A percentile compares a stretch with the other conserved stretches of the same genome.
phyloP scores from a whole-genome alignment of 176 grass and related monocot species.

The Oryza officinalis region DNA sequence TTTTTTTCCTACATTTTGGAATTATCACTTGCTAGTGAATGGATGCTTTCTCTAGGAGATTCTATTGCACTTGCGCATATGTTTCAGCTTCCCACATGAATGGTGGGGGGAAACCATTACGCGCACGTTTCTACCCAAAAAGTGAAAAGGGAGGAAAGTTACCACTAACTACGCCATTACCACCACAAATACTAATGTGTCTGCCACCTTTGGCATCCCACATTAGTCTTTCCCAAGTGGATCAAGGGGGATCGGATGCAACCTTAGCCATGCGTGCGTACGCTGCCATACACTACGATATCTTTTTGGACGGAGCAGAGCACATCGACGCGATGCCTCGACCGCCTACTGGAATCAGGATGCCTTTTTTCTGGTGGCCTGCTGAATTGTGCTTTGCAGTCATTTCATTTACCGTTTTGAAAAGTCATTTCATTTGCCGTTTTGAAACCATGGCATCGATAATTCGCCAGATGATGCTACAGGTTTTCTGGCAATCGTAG shows the following conservation, averaged over 20 bases:
- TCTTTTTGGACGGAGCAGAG: background rate
- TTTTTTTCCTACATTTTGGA: background rate
- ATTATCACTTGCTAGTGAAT: background rate
- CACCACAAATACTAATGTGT: slow-evolving; percentile 25
- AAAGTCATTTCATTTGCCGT: background rate
- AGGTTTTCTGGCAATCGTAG: background rate
- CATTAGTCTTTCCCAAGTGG: slow-evolving; percentile 33
- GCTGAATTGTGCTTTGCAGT: background rate
- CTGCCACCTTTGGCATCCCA: slow-evolving; percentile 18
- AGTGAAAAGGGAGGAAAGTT: background rate
- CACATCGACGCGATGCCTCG: slow-evolving; percentile 17
- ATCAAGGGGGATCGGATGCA: slow-evolving; percentile 47
- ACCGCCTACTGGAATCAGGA: slow-evolving; percentile 22
- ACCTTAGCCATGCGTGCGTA: slow-evolving; percentile 18
- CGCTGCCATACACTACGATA: background rate
- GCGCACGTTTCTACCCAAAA: slow-evolving; percentile 25
- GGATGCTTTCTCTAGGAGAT: slow-evolving; percentile 21
- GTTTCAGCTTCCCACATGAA: background rate
- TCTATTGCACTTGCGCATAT: background rate
- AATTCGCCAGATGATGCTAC: background rate
- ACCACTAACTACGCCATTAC: slow-evolving; percentile 40
- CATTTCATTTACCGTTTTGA: slow-evolving; percentile 6
- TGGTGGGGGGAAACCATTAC: background rate
- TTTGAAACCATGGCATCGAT: background rate
- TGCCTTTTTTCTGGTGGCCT: background rate